Conservation (phyloP, 2,329 filamentous ascomycete genomes). For the Diaporthe citri region DNA sequence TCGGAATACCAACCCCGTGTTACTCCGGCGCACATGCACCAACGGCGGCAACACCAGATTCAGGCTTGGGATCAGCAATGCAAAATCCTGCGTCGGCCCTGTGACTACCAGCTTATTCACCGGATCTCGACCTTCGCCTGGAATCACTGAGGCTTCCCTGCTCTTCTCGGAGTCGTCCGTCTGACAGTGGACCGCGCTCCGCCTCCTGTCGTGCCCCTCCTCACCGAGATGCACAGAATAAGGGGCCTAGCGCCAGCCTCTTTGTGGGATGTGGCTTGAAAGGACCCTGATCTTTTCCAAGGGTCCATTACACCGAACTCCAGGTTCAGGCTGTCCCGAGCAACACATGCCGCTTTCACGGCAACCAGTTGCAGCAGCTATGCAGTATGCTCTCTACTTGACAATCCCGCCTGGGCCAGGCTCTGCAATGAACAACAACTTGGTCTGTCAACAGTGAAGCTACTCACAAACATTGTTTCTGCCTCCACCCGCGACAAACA, state of each 20-base stretch:
- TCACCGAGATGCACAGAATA: neutral
- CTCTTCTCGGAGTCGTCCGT: neutral
- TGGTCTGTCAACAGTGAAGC: neutral
- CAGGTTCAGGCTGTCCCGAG: neutral
- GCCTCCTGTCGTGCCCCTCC: neutral
- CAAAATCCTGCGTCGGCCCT: neutral
- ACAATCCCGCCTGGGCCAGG: neutral
- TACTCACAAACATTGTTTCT: neutral
- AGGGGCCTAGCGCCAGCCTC: neutral
- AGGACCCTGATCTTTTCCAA: neutral
- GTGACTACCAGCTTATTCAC: neutral
- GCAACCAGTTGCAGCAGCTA: neutral
- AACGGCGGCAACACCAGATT: neutral
- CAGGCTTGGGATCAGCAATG: neutral
- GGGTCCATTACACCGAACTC: neutral
- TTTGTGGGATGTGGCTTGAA: neutral
- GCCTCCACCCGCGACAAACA: neutral
- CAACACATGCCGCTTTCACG: neutral
- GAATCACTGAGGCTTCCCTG: neutral
- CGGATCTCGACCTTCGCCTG: neutral
- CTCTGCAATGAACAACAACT: neutral
- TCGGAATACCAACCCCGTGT: neutral
- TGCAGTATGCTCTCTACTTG: neutral
- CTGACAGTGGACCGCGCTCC: neutral
- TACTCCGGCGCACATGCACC: neutral